Base-by-base conservation (phyloP, 2,329 filamentous ascomycete species). In the Aspergillus neoniger region DNA sequence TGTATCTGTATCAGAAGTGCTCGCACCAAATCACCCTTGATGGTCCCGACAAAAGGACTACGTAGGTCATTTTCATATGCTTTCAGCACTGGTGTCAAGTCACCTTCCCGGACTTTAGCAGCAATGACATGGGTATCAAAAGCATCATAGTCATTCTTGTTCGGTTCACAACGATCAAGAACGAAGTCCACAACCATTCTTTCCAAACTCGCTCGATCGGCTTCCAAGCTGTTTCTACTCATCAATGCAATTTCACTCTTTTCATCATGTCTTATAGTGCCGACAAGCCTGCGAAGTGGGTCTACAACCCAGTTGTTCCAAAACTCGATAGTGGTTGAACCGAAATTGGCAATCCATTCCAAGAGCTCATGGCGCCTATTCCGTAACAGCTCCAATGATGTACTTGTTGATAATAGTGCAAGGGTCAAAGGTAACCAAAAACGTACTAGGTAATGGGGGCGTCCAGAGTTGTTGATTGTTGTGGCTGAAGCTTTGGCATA, bases 161-260 rank as follows among this genome's bases (percentile, higher is more conserved):
- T 82, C 79, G 63, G 59, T 38, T 86, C 83, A 1, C 91, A 90
- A 70, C 92, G 92, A 68, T 96, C 92, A 9, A 88, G 80, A 4
- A 93, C 91, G 79, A 99, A 99, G 67, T 98, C 95, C 39, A 99
- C 89, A 4, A 99, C 96, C 95, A 99, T 99, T 51, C 95, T 89
- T 76, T 99, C 94, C 32, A 99, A 81, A 71, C 92, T 97, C 57
- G 92, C 91, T 32, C 92, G 87, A 73, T 99, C 95, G 1, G 93
- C 92, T 73, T 90, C 88, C 21, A 99, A 84, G 67, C 92, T 97
- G 67, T 94, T 90, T 61, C 92, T 91, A 78, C 92, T 97, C 90
- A 99, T 95, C 66, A 99, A 91, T 48, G 94, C 95, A 65, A 99
- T 94, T 73, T 98, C 94, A 72, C 92, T 96, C 67, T 88, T 90